Base-by-base conservation (phyloP, 768 basidiomycete species). In the Boletus subparvulus region DNA sequence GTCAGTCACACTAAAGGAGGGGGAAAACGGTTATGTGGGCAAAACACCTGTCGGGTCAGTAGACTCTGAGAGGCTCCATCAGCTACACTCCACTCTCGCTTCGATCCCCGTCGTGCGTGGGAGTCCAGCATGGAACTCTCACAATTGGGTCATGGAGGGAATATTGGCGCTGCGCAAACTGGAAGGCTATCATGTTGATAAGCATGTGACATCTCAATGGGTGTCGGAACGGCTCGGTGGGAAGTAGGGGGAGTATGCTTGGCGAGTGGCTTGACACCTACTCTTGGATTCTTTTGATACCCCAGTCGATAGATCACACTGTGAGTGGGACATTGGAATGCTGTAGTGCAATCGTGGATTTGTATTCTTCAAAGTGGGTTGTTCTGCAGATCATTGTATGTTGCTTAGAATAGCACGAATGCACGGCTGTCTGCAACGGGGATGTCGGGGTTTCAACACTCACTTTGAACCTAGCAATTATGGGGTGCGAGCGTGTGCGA, bases 141-240 rank as follows among this genome's bases (percentile, higher is more conserved):
- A 56, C 47, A 63, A 60, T 16, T 72, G 70, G 70, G 70, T 69
- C 55, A 68, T 70, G 63, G 72, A 72, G 35, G 72, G 68, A 37
- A 52, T 73, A 58, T 45, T 43, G 2, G 70, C 66, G 30, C 52
- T 72, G 42, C 64, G 66, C 39, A 70, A 59, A 50, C 37, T 59
- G 33, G 70, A 73, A 12, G 70, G 66, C 45, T 72, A 60, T 39
- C 60, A 60, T 14, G 47, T 72, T 9, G 70, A 72, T 46, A 73
- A 71, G 47, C 60, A 70, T 43, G 68, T 70, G 35, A 63, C 72
- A 13, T 16, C 42, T 3, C 66, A 66, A 28, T 72, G 66, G 72
- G 60, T 72, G 46, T 64, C 59, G 8, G 72, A 72, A 47, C 58
- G 60, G 48, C 61, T 72, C 5, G 52, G 65, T 37, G 66, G 50